A percentile compares a stretch with the other conserved stretches of the same genome.
Evolutionary conservation across 2,329 filamentous ascomycete species (phyloP).

Genomic region (Teratosphaeria epicoccoides): DNA sequence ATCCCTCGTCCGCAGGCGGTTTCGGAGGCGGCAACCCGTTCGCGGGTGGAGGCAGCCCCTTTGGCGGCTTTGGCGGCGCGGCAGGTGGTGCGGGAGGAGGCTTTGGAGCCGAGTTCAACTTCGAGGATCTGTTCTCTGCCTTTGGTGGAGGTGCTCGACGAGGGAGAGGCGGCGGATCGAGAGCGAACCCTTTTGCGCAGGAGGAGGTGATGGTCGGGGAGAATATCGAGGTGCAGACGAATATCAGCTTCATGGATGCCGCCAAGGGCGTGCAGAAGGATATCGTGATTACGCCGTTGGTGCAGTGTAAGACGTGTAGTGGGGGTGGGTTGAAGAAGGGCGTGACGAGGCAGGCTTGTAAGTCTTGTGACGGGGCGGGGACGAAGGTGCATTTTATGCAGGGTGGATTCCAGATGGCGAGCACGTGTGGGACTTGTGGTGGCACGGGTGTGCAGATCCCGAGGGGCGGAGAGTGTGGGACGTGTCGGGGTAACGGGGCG

Average conservation of each 20-base stretch:
- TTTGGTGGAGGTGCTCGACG: constrained; percentile 57
- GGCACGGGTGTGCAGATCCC: constrained; percentile 70
- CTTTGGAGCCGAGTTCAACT: constrained; percentile 64
- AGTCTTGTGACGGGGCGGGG: constrained; percentile 74
- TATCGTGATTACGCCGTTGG: constrained; percentile 74
- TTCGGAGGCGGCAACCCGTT: constrained; percentile 54
- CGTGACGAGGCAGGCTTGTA: constrained; percentile 61
- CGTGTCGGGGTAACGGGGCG: constrained; percentile 74
- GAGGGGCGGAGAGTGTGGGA: constrained; percentile 66
- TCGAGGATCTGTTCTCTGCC: constrained; percentile 88
- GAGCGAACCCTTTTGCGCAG: constrained; percentile 56
- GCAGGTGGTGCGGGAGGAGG: constrained; percentile 37
- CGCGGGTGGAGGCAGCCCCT: constrained; percentile 39
- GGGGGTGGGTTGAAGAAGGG: constrained; percentile 80
- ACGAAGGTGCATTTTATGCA: constrained; percentile 80
- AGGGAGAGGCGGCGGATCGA: constrained; percentile 33
- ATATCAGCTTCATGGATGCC: constrained; percentile 90
- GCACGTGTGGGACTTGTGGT: constrained; percentile 71
- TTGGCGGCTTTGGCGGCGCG: constrained; percentile 40
- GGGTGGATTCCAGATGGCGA: constrained; percentile 91
- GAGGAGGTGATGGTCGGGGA: constrained; percentile 82
- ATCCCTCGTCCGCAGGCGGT: constrained; percentile 54
- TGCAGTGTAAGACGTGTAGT: constrained; percentile 69
- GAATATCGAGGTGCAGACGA: constrained; percentile 88
- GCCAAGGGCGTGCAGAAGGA: constrained; percentile 84